Evolutionary conservation across 2,329 filamentous ascomycete species (phyloP), one percentile per base, ranked within the genome.

Genomic region (Phialophora chinensis): DNA sequence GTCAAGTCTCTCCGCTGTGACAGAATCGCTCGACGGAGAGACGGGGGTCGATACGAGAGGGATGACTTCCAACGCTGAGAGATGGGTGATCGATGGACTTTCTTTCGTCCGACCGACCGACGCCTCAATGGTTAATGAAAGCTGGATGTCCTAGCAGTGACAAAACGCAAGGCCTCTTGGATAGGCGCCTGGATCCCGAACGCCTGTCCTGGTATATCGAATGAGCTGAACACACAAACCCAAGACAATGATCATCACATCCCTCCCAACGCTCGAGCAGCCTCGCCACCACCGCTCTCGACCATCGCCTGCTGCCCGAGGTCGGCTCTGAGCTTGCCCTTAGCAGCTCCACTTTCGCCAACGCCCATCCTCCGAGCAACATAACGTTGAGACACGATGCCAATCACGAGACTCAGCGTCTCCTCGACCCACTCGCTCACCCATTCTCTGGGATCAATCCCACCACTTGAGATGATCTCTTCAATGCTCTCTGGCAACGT

Each of bases 381-480:
- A 76, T 99, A 99, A 70, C 93, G 85, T 84, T 99, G 95, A 2
- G 95, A 95, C 3, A 98, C 90, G 7, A 97, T 83, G 20, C 95
- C 94, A 0, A 96, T 87, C 3, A 88, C 87, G 57, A 98, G 82
- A 49, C 84, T 88, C 35, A 99, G 84, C 0, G 89, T 82, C 80
- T 98, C 94, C 80, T 98, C 94, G 55, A 99, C 86, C 95, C 95
- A 99, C 79, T 98, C 95, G 2, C 93, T 91, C 44, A 97, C 91
- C 95, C 95, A 99, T 78, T 99, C 95, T 65, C 95, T 86, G 0
- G 95, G 95, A 75, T 99, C 95, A 1, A 98, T 92, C 10, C 87
- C 88, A 17, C 88, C 88, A 60, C 79, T 83, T 63, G 86, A 82
- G 58, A 99, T 87, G 69, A 98, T 96, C 71, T 94, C 91, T 25